Base-by-base conservation (phyloP, 352 stramenopile species). In the Phytophthora hybrid region DNA sequence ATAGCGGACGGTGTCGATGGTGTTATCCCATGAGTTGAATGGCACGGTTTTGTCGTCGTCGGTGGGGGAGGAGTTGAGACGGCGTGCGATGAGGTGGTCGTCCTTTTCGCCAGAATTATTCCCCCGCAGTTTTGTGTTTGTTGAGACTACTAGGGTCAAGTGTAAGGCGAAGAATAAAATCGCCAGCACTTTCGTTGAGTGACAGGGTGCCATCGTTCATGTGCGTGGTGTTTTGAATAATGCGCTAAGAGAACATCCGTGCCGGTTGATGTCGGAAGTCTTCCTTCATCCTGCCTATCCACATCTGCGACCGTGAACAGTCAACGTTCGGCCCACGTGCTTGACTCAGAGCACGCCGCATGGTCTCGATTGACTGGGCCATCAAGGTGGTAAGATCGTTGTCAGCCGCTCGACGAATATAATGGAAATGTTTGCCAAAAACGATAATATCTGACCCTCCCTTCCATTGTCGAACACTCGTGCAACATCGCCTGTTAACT, bases 1-100 rank as follows among this genome's bases (percentile, higher is more conserved):
- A 53, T 85, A 74, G n/a, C 69, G 66, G 14, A 91, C 64, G 18
- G 84, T 87, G 47, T 86, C 73, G 55, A 81, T 71, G 32, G 77
- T 77, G 37, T 71, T 73, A 26, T 64, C 70, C 65, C 65, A 69
- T 1, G 68, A 81, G 55, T 71, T 73, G 52, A 87, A 87, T 9
- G 80, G 80, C 52, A 81, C 68, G 16, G 60, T 67, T 51, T 63
- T 66, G 19, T 78, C 59, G 14, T 73, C 71, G 16, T 70, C 70
- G 18, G 69, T 59, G 18, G n/a, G 16, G 46, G 16, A 7, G 46
- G 46, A 23, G 46, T 23, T 52, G 18, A 52, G 46, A 19, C n/a
- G 46, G 46, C 46, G 46, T 19, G 46, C n/a, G 46, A 23, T 19
- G 46, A 52, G 46, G 18, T 52, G 11, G 46, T 52, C 46, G 5